A percentile compares a stretch with the other conserved stretches of the same genome.
Conservation (phyloP, 2,329 filamentous ascomycete genomes). For the Xylariaceae sp. region DNA sequence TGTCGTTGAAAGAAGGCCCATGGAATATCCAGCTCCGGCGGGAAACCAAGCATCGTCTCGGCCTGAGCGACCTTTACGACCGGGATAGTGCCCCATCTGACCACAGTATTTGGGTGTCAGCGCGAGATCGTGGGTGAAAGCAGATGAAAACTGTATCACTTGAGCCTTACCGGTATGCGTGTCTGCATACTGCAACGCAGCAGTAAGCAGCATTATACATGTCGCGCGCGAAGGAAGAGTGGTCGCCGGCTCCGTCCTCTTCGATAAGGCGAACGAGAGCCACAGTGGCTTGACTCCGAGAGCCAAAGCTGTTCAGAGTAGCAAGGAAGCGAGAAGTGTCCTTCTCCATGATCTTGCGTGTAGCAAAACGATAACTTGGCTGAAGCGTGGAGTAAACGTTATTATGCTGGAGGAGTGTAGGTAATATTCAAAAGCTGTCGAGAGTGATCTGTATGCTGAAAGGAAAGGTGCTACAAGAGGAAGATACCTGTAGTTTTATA, state of each 20-base stretch:
- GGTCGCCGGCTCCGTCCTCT: conserved; percentile 1
- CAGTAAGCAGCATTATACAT: neutral
- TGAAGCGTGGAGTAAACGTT: too few species aligned
- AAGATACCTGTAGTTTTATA: too few species aligned
- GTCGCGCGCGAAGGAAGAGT: neutral
- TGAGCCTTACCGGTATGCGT: neutral
- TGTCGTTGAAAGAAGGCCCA: conserved; percentile 30
- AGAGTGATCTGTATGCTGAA: too few species aligned
- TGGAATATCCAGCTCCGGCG: conserved; percentile 26
- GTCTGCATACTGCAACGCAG: neutral
- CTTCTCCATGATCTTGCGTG: too few species aligned
- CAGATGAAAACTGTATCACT: neutral
- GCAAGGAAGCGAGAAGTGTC: too few species aligned
- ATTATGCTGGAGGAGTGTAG: too few species aligned
- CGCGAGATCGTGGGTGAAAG: too few species aligned
- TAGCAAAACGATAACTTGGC: too few species aligned
- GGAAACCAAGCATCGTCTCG: conserved; percentile 22
- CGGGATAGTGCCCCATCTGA: neutral
- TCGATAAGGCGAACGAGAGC: conserved; percentile 19
- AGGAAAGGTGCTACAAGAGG: too few species aligned
- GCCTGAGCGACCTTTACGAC: neutral
- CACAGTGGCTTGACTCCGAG: too few species aligned
- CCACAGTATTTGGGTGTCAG: neutral
- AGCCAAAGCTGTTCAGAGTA: too few species aligned
- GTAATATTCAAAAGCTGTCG: too few species aligned